Evolutionary conservation across 352 stramenopile species (phyloP), one percentile per base, ranked within the genome.

Genomic region (Phytophthora hybrid): DNA sequence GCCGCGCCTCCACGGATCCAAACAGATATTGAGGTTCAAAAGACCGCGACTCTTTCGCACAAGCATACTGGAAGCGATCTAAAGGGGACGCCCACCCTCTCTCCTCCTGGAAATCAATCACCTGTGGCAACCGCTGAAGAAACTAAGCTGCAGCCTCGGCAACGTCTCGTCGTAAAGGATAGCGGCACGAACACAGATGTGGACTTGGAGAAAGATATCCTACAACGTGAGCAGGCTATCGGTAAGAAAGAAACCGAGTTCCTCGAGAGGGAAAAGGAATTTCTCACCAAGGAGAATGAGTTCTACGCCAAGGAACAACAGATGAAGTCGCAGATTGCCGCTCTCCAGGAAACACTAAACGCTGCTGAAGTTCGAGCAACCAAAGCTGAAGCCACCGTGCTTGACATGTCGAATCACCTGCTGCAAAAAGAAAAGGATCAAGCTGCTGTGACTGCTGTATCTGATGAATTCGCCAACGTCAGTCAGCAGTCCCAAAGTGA

Each of bases 131-230:
- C 21, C 21, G 7, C 21, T 29, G 10, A 21, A n/a, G 23, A 47
- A 54, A 7, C 2, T 29, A 51, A 66, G 23, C 31, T 49, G 11
- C 10, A 69, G n/a, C 4, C 39, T 19, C 57, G 39, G 26, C 52
- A 79, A 13, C 72, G 76, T 5, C 19, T 90, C 14, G 59, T 89
- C 16, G 21, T 88, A 26, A 84, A 83, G 32, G 86, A 93, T 19
- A 72, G 37, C n/a, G 66, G 76, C 18, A 92, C 83, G 2, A 93
- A 93, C 29, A 93, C 87, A 0, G 84, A 90, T 2, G 21, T 85
- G 3, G 77, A 90, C 63, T 56, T 84, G 10, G 83, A 91, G 18
- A 85, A 85, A 26, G 71, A 86, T 18, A 69, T 91, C 7, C 44
- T 89, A 0, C 63, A 69, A 6, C 82, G 83, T 29, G 84, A 92